A percentile compares a stretch with the other conserved stretches of the same genome.
These are phyloP conservation scores for Mycosphaerella arachidis DNA, from an alignment of 2,329 filamentous ascomycete genomes.

Conservation along the genomic window DNA sequence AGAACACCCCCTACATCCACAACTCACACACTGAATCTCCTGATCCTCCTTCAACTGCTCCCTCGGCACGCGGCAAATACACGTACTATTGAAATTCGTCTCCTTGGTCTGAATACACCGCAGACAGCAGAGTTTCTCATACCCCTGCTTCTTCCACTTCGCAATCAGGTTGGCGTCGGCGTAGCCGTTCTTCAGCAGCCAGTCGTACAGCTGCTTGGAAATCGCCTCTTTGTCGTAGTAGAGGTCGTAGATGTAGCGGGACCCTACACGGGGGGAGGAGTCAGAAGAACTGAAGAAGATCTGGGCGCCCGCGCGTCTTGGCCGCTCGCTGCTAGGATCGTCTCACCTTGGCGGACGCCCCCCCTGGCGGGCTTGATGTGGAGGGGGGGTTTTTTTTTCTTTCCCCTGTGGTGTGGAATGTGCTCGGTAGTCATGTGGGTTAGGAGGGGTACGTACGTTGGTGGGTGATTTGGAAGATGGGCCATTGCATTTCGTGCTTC, in stretches of 20 bases:
- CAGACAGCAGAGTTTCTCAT: constrained; percentile 96
- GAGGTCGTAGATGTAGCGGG: constrained; percentile 90
- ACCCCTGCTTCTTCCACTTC: constrained; percentile 99
- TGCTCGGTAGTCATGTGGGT: neutral
- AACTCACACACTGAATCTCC: constrained; percentile 89
- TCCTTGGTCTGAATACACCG: constrained; percentile 99
- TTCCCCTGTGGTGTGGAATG: neutral
- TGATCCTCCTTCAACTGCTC: constrained; percentile 85
- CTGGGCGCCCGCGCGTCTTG: neutral
- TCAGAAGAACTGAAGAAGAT: constrained; percentile 17
- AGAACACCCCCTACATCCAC: constrained; percentile 85
- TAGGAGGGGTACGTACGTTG: constrained; percentile 57
- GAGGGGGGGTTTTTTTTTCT: neutral
- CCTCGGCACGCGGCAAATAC: constrained; percentile 90
- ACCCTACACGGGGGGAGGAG: constrained; percentile 40
- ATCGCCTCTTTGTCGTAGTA: constrained; percentile 99
- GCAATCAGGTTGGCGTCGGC: constrained; percentile 93
- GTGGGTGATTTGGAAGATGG: constrained; percentile 95
- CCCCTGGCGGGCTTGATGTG: constrained; percentile 2
- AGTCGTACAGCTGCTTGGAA: constrained; percentile 86
- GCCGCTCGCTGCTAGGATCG: constrained; percentile 23
- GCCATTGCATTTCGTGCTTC: constrained; percentile 93
- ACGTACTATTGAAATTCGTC: constrained; percentile 97
- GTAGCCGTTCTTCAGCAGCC: constrained; percentile 93
- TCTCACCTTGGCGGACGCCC: constrained; percentile 30